Base-by-base conservation (phyloP, 768 basidiomycete genomes). In the Russula abietina region DNA sequence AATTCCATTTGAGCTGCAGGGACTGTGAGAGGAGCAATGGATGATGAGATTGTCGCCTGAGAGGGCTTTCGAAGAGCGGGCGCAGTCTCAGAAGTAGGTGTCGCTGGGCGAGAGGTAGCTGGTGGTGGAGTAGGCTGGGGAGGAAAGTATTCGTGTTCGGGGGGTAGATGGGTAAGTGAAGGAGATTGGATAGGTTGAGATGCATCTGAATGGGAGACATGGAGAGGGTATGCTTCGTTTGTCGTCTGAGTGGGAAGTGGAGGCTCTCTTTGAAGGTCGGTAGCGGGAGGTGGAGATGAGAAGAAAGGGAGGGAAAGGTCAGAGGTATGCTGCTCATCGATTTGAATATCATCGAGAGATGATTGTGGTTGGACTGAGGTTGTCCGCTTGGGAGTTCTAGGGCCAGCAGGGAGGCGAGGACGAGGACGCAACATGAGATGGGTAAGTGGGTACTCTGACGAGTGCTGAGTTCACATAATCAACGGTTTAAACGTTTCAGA, bases 341-440 rank as follows among this genome's bases (percentile, higher is more conserved):
- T 60, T 41, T 58, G 26, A 33, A 38, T 16, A 16, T 46, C 52
- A 24, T 33, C 41, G 1, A 7, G 46, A 24, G 33, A 1, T 3
- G 32, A 2, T 12, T 32, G 10, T 24, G 22, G 52, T 11, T 36
- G 32, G 9, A 19, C 32, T 3, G 45, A 56, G 2, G 36, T 24
- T 1, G 63, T 43, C 48, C 33, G 46, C 45, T 64, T 64, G 32
- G 39, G 63, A 4, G 58, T 64, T 43, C 63, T 55, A 1, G 63
- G 63, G 10, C 63, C 63, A 55, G 58, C 58, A 24, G 63, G 63
- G 49, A 64, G 63, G 7, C 63, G 63, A 56, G 63, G 63, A 1
- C 63, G 63, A 46, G 58, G 30, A 10, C 63, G 63, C 5, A 55
- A 24, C 58, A 55, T 8, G 53, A 24, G 48, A 55, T 53, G 26